Evolutionary conservation across 2,329 filamentous ascomycete species (phyloP), one percentile per base, ranked within the genome.

Genomic region (Pezicula carpinea): DNA sequence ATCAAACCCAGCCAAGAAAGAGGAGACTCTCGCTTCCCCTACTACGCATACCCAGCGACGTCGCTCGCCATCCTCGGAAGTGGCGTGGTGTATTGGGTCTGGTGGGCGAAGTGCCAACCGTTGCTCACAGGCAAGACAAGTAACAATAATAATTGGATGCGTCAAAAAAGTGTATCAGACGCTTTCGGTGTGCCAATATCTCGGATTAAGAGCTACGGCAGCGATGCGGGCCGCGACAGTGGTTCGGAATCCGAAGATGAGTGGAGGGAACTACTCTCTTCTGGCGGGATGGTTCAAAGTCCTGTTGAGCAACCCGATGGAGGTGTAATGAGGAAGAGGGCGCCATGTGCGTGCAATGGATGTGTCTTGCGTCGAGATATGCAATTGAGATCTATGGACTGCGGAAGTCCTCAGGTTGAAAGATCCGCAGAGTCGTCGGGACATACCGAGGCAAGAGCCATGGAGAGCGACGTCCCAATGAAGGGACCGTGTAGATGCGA

Each of bases 41-140:
- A 61, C 51, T 69, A 63, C 50, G 64, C 66, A 2, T 68, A 68
- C 47, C 66, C 66, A 8, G 56, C 56, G 2, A 66, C 65, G 7
- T 63, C 63, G 15, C 49, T 69, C 4, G 63, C 51, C 1, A 63
- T 68, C n/a, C 40, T 69, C 31, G 61, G 50, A 2, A 56, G 54
- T 35, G 66, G 66, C 0, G 61, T 60, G 2, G 32, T 63, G 13
- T 69, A 66, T 51, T 69, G 66, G 66, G 47, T 59, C 22, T 67
- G 63, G 63, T 68, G 65, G 66, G 34, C 52, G 21, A 48, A 55
- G 34, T 21, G 56, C 5, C 51, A 45, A 23, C 49, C 49, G 1
- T 41, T 38, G n/a, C 17, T 29, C 38, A n/a, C 26, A 29, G 26
- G 26, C 26, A 29, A 29, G 10, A 8, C 26, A 29, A 13, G 13